phyloP scores from a whole-genome alignment of 1,139 yeast species.

The Magnusiomyces sp. region DNA sequence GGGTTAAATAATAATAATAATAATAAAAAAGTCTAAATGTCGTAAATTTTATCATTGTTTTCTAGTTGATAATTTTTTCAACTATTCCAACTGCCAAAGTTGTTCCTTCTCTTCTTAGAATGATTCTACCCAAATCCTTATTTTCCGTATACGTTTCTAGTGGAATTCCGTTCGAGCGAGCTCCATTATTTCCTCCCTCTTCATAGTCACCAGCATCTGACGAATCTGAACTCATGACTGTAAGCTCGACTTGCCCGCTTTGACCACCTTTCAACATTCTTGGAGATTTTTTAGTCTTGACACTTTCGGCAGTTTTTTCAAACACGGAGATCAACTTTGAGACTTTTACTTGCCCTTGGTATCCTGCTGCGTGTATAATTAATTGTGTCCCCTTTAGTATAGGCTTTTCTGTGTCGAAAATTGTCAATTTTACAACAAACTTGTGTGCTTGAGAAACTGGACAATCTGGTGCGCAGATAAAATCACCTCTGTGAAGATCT shows the following conservation, averaged over 20 bases:
- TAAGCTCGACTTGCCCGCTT: conserved; percentile 60
- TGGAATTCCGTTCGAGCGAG: conserved; percentile 35
- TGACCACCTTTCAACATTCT: conserved; percentile 69
- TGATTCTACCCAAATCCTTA: conserved; percentile 67
- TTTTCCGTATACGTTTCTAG: conserved; percentile 51
- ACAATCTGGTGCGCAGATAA: conserved; percentile 47
- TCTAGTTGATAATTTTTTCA: conserved; percentile 16
- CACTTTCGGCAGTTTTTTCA: conserved; percentile 36
- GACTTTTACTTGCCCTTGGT: conserved; percentile 67
- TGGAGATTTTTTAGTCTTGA: conserved; percentile 41
- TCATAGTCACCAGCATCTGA: conserved; percentile 32
- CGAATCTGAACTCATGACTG: conserved; percentile 13
- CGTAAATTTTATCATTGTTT: too few relatives aligned
- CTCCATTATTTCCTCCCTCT: conserved; percentile 18
- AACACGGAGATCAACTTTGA: conserved; percentile 46
- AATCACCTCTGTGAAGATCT: conserved; percentile 64
- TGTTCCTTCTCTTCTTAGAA: conserved; percentile 74
- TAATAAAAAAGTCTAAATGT: too few relatives aligned
- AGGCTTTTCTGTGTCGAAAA: conserved; percentile 69
- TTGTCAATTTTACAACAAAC: conserved; percentile 49
- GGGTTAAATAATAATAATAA: too few relatives aligned
- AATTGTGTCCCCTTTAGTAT: conserved; percentile 76
- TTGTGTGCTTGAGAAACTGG: conserved; percentile 32
- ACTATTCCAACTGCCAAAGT: conserved; percentile 84
- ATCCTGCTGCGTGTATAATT: conserved; percentile 72